Conservation (phyloP, 352 stramenopile species). For the Globisporangium heterothallicum region DNA sequence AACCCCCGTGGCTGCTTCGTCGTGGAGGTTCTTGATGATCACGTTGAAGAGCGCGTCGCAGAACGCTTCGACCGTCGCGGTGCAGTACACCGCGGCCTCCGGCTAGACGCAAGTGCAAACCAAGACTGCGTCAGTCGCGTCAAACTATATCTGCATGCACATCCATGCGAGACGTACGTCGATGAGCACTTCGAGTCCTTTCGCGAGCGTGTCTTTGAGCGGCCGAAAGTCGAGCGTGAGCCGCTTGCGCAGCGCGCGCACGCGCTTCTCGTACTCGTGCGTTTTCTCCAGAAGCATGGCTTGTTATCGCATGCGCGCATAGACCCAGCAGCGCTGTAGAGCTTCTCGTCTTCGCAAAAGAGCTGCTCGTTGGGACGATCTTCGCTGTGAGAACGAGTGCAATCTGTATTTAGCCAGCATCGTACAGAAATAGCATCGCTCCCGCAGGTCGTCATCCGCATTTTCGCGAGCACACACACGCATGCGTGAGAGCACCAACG, state of each 20-base stretch:
- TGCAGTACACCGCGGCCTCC: slow-evolving; percentile 48
- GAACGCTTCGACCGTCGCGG: slow-evolving; percentile 43
- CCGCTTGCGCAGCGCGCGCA: slow-evolving; percentile 36
- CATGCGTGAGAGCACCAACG: too few species aligned
- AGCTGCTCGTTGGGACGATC: too few species aligned
- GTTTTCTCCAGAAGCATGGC: slow-evolving; percentile 23
- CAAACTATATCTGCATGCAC: not conserved
- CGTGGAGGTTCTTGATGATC: slow-evolving; percentile 36
- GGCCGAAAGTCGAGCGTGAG: slow-evolving; percentile 55
- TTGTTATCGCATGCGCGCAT: not conserved
- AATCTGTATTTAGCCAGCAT: slow-evolving; percentile 2
- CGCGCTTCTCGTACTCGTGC: slow-evolving; percentile 34
- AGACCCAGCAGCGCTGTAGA: not conserved
- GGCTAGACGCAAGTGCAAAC: slow-evolving; percentile 13
- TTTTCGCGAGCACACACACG: too few species aligned
- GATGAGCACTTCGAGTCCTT: slow-evolving; percentile 38
- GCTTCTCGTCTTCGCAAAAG: not conserved
- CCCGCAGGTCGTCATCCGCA: too few species aligned
- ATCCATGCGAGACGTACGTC: slow-evolving; percentile 33
- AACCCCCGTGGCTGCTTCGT: slow-evolving; percentile 19
- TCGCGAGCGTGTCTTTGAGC: slow-evolving; percentile 39
- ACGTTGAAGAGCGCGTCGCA: slow-evolving; percentile 47
- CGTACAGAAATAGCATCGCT: not conserved
- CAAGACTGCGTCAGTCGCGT: too few species aligned
- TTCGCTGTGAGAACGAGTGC: too few species aligned